Evolutionary conservation across 805 yeast genomes (phyloP).

Genomic region (Wickerhamiella nectarea): DNA sequence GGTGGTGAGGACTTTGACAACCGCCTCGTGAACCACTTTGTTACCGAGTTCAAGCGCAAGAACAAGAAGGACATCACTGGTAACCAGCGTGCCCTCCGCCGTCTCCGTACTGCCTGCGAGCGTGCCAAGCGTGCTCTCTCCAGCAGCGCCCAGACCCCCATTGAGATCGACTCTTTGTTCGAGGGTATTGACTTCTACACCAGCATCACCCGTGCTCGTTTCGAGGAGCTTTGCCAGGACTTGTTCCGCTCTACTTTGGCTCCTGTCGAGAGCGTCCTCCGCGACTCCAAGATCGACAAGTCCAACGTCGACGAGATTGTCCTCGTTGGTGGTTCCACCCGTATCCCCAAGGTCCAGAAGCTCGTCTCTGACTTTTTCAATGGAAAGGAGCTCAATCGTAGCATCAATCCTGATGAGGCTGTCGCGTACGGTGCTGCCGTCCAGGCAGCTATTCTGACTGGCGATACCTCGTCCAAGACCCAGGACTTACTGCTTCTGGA

Average conservation of each 20-base stretch:
- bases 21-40: slow-evolving; percentile 89
- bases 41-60: slow-evolving; percentile 94
- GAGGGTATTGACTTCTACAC: slow-evolving; percentile 97
- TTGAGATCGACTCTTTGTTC: slow-evolving; percentile 85
- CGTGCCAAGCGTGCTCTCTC: slow-evolving; percentile 98
- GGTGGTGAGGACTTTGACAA: slow-evolving; percentile 99
- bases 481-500: slow-evolving; percentile 88
- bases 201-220: slow-evolving; percentile 91
- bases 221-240: slow-evolving; percentile 90
- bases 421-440: slow-evolving; percentile 99
- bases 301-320: slow-evolving; percentile 84
- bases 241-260: slow-evolving; percentile 86
- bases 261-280: slow-evolving; percentile 89
- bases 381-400: slow-evolving; percentile 93
- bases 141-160: slow-evolving; percentile 86
- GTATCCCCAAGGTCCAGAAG: slow-evolving; percentile 95
- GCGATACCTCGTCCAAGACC: slow-evolving; percentile 92
- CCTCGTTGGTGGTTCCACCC: slow-evolving; percentile 94
- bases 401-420: slow-evolving; percentile 97
- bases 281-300: slow-evolving; percentile 83
- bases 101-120: slow-evolving; percentile 98
- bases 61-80: slow-evolving; percentile 84
- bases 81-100: slow-evolving; percentile 95
- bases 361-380: slow-evolving; percentile 91
- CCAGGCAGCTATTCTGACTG: slow-evolving; percentile 92